Evolutionary conservation across 177 flowering plant genomes (phyloP), one percentile per base, ranked within the genome.

Genomic region (Vitis hybrid): DNA sequence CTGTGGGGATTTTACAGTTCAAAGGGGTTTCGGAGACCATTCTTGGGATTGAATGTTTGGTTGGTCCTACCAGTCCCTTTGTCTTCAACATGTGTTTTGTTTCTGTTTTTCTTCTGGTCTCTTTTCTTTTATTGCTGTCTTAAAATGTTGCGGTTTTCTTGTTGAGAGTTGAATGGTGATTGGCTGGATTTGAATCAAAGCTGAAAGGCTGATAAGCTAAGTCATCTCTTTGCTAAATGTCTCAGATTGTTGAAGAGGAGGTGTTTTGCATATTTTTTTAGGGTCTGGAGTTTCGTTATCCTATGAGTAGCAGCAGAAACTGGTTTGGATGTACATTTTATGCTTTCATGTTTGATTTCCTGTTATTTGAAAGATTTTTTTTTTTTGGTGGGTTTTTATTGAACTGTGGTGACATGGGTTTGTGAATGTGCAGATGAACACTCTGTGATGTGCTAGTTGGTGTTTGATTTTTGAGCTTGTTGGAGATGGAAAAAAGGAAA

Each of bases 401-500:
- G 51, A 40, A 60, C 54, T 51, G 18, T 55, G 51, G 52, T 58
- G 21, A 23, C 52, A 55, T 59, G 8, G 30, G 56, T 13, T 75
- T 71, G 59, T 68, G 13, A 64, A 60, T 21, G 4, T 79, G 80
- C 80, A 80, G 89, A 74, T 78, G 77, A 74, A 52, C 50, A 34
- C 1, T 62, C 15, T 49, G 52, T 79, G 70, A 77, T 72, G 72
- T 69, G 74, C 66, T 11, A 15, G 21, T 65, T 21, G 32, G 48
- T 11, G 72, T 57, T 68, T 10, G 64, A 58, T 58, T 9, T 34
- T 66, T 52, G 62, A 62, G 40, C 56, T 26, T 58, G 48, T n/a
- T 59, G 4, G 73, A 71, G 49, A 88, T 91, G 95, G 97, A 93
- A 15, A 81, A 85, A 45, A 70, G 85, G 72, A 90, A 88, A 69